These are phyloP conservation scores for Phialemoniopsis sp. DNA, from an alignment of 2,329 filamentous ascomycete genomes.

Conservation along the genomic window DNA sequence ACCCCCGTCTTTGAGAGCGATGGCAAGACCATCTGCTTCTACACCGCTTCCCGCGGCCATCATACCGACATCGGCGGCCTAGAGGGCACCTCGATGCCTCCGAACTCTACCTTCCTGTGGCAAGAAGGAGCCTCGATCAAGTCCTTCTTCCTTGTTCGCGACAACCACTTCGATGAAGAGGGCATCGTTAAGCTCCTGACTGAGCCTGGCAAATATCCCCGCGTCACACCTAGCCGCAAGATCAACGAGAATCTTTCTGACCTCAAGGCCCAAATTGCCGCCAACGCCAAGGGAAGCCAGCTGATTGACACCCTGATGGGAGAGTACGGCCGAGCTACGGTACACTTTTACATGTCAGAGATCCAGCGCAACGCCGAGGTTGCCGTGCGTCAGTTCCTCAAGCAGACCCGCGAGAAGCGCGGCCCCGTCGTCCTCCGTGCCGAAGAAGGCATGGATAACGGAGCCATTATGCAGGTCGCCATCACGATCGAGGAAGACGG, in stretches of 20 bases:
- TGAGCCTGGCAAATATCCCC: conserved; percentile 63
- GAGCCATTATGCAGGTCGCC: conserved; percentile 24
- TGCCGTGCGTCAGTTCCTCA: conserved; percentile 67
- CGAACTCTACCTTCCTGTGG: conserved; percentile 56
- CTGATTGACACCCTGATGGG: conserved; percentile 55
- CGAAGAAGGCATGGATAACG: conserved; percentile 34
- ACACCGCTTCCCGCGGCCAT: conserved; percentile 66
- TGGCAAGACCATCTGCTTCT: conserved; percentile 61
- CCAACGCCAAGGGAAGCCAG: conserved; percentile 32
- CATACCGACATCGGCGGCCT: conserved; percentile 69
- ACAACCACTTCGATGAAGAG: conserved; percentile 68
- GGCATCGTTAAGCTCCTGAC: conserved; percentile 59
- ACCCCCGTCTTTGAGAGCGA: conserved; percentile 62
- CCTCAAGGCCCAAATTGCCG: conserved; percentile 46
- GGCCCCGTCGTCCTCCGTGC: conserved; percentile 17
- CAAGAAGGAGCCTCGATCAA: conserved; percentile 57
- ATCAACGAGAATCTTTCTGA: conserved; percentile 73
- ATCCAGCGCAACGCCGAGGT: conserved; percentile 75
- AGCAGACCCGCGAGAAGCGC: conserved; percentile 56
- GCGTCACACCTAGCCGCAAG: conserved; percentile 67
- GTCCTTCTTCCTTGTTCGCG: conserved; percentile 59
- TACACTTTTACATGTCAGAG: conserved; percentile 73
- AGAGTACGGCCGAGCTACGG: conserved; percentile 68
- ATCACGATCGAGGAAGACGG: conserved; percentile 25
- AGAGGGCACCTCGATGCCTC: conserved; percentile 71